Percentiles rank a stretch among this genome's conserved stretches.
phyloP scores from a whole-genome alignment of 176 grass and related monocot species.

The Oryza glumipatula region DNA sequence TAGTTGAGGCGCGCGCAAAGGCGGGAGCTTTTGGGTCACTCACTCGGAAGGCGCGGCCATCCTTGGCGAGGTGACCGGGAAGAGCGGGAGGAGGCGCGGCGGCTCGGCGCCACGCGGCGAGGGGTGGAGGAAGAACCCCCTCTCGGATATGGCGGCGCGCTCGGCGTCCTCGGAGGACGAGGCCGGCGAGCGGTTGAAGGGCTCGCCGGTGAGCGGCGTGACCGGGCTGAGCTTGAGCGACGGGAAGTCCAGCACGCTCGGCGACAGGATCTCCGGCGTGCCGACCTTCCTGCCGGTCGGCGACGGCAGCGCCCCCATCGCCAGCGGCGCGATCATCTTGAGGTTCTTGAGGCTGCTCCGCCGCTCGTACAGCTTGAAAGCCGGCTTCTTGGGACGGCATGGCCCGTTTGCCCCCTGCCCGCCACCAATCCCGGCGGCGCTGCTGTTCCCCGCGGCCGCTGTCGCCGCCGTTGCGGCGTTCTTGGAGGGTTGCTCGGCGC shows the following conservation, averaged over 20 bases:
- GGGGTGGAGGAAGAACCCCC: slow-evolving; percentile 89
- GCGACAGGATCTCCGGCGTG: slow-evolving; percentile 77
- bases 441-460: background rate
- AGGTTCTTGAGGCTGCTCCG: slow-evolving; percentile 86
- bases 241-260: slow-evolving; percentile 91
- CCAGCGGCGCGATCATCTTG: slow-evolving; percentile 91
- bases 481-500: slow-evolving; percentile 58
- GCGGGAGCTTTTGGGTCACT: slow-evolving; percentile 23
- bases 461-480: background rate
- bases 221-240: slow-evolving; percentile 87
- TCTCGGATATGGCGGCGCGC: slow-evolving; percentile 81
- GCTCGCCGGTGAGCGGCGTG: slow-evolving; percentile 74
- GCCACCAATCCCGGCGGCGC: background rate
- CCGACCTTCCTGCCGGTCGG: slow-evolving; percentile 19
- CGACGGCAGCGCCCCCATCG: slow-evolving; percentile 55
- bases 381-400: slow-evolving; percentile 81
- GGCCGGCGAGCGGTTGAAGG: slow-evolving; percentile 70
- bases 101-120: slow-evolving; percentile 72
- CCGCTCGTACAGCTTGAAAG: slow-evolving; percentile 98
- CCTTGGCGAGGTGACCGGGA: slow-evolving; percentile 78
- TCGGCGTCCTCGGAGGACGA: slow-evolving; percentile 63
- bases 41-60: slow-evolving; percentile 45
- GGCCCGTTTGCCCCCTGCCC: slow-evolving; percentile 39
- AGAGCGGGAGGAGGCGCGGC: slow-evolving; percentile 91
- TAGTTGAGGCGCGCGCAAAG: background rate